Conservation (phyloP, 371 early-diverging fungal species). For the Smittium culicis region DNA sequence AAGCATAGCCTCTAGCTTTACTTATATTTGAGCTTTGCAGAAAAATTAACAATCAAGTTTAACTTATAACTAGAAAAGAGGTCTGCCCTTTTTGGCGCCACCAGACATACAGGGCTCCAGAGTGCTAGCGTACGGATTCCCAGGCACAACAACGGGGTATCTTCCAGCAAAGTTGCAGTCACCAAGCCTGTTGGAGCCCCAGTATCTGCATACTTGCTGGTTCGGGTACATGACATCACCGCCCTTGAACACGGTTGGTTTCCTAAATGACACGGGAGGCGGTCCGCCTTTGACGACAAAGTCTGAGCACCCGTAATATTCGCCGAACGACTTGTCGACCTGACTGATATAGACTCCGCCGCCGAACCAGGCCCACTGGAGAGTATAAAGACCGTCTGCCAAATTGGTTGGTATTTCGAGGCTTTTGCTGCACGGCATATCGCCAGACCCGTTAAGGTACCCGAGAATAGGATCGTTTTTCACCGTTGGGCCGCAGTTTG, state of each 20-base stretch:
- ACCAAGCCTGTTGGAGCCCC: conserved; percentile 40
- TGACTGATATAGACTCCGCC: conserved; percentile 40
- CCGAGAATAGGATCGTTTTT: conserved; percentile 27
- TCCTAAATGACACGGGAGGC: conserved; percentile 12
- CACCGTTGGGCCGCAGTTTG: conserved; percentile 34
- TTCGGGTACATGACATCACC: conserved; percentile 39
- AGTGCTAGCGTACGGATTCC: conserved; percentile 27
- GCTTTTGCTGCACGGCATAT: conserved; percentile 31
- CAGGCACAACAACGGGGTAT: conserved; percentile 19
- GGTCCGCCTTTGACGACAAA: conserved; percentile 34
- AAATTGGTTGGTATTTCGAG: conserved; percentile 39
- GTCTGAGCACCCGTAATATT: conserved; percentile 41
- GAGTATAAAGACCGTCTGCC: conserved; percentile 36
- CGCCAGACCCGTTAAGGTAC: conserved; percentile 30
- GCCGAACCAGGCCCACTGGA: conserved; percentile 49
- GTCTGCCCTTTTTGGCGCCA: conserved; percentile 18
- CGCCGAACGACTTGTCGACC: conserved; percentile 36
- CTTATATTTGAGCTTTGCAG: too few species aligned
- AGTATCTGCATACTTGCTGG: conserved; percentile 39
- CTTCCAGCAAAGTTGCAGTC: conserved; percentile 37
- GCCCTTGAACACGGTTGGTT: conserved; percentile 29
- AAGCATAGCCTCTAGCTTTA: too few species aligned
- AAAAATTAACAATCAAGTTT: too few species aligned
- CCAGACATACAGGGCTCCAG: conserved; percentile 32
- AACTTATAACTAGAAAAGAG: too few species aligned